Conservation (phyloP, 495 filamentous ascomycete species). For the Hypoxylon lienhwacheense region DNA sequence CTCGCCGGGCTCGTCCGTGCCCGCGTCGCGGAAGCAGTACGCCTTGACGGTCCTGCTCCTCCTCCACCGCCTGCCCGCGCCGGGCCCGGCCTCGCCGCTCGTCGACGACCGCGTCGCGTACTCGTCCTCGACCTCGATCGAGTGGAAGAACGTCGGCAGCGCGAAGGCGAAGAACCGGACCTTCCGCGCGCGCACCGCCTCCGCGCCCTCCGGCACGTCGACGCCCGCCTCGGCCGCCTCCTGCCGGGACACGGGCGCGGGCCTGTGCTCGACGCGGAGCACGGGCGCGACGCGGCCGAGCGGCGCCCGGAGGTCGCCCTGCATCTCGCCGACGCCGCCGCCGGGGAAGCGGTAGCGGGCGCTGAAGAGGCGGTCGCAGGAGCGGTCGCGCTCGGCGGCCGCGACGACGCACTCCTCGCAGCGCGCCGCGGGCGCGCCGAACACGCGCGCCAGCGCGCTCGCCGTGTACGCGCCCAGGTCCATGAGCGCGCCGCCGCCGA, state of each 20-base stretch:
- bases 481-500: constrained; percentile 62
- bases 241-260: constrained; percentile 33
- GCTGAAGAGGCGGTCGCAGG: constrained; percentile 46
- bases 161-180: constrained; percentile 50
- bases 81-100: constrained; percentile 18
- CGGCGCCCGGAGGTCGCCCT: constrained; percentile 41
- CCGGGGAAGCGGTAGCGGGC: constrained; percentile 48
- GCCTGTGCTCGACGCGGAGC: constrained; percentile 45
- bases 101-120: constrained; percentile 44
- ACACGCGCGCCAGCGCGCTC: constrained; percentile 46
- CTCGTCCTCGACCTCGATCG: constrained; percentile 54
- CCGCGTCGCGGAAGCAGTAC: constrained; percentile 48
- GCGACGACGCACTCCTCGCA: constrained; percentile 43
- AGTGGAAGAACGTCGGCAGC: constrained; percentile 48
- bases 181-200: constrained; percentile 44
- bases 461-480: constrained; percentile 58
- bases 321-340: constrained; percentile 47
- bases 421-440: constrained; percentile 42
- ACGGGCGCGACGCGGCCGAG: constrained; percentile 35
- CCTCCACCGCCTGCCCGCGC: constrained; percentile 48
- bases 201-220: constrained; percentile 42
- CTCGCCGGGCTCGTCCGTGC: constrained; percentile 43
- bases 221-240: constrained; percentile 35
- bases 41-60: constrained; percentile 47
- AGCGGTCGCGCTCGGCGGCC: constrained; percentile 34